Evolutionary conservation across 768 basidiomycete species (phyloP).

Genomic region (Suillus decipiens): DNA sequence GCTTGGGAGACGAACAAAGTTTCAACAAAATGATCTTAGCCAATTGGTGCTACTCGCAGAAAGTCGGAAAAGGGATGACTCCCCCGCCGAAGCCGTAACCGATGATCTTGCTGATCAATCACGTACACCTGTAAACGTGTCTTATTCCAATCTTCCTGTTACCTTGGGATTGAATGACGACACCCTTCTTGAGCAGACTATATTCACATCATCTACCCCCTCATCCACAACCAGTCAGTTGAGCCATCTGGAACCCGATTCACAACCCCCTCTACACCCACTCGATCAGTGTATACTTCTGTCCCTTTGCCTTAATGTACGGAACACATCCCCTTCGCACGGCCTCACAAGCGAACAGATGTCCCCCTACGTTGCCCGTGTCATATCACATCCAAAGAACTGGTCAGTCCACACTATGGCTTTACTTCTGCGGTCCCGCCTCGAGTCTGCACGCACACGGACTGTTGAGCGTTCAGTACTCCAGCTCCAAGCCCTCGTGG

Average conservation of each 20-base stretch:
- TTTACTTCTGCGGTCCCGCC: slow-evolving; percentile 86
- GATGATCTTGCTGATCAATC: slow-evolving; percentile 14
- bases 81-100: slow-evolving; percentile 14
- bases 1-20: slow-evolving; percentile 91
- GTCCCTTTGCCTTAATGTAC: slow-evolving; percentile 85
- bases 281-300: slow-evolving; percentile 94
- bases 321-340: slow-evolving; percentile 86
- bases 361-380: slow-evolving; percentile 87
- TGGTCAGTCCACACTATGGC: slow-evolving; percentile 99
- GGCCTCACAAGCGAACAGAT: slow-evolving; percentile 93
- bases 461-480: slow-evolving; percentile 92
- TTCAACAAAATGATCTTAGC: slow-evolving; percentile 79
- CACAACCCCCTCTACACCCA: slow-evolving; percentile 87
- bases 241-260: slow-evolving; percentile 74
- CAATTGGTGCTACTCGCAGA: slow-evolving; percentile 96
- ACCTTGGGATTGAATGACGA: slow-evolving; percentile 90
- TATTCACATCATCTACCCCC: slow-evolving; percentile 78
- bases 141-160: slow-evolving; percentile 57
- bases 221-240: slow-evolving; percentile 49
- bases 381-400: slow-evolving; percentile 86
- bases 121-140: slow-evolving; percentile 13
- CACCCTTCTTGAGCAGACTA: slow-evolving; percentile 91
- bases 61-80: slow-evolving; percentile 52
- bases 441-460: slow-evolving; percentile 85
- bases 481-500: slow-evolving; percentile 93